Base-by-base conservation (phyloP, 176 grass and related monocot species). In the Eleusine indica region DNA sequence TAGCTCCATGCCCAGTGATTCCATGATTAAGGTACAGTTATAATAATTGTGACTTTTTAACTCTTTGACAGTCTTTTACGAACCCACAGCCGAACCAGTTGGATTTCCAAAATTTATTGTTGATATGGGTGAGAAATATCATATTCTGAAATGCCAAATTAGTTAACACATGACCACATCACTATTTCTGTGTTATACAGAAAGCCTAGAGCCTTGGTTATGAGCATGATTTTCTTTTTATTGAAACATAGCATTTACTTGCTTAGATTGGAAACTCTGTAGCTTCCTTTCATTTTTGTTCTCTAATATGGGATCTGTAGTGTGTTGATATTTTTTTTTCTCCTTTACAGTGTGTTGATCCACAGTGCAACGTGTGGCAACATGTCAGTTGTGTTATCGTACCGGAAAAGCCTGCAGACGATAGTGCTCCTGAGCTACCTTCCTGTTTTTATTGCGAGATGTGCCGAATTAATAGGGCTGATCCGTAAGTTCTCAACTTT, bases 381-480 rank as follows among this genome's bases (percentile, higher is more conserved):
- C 92, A 97, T 84, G 82, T 85, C 71, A 56, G 71, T 48, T 97
- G 95, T 79, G 92, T 97, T 49, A 88, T 93, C 84, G 85, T 97
- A 78, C 72, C 86, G 0, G 95, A 94, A 74, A 97, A 94, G 61
- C 71, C 86, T 79, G 64, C 38, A 40, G 88, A 88, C 42, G 76
- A 54, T 66, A 70, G 61, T 87, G 38, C 82, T 84, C 86, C 84
- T 79, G 90, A 87, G 66, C 37, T 91, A 82, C 88, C 88, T 51
- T 68, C 86, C 51, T 40, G 68, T 46, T 97, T 97, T 66, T 93
- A 94, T 85, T 97, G 95, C 80, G 88, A 97, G 65, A 78, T 88
- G 75, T 94, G 95, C 61, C 90, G 95, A 89, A 80, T 97, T 77
- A 92, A 73, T 67, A 91, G 88, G 87, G 92, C 90, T 75, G 95